Evolutionary conservation across 805 yeast species (phyloP).

Genomic region (Lachancea dasiensis): DNA sequence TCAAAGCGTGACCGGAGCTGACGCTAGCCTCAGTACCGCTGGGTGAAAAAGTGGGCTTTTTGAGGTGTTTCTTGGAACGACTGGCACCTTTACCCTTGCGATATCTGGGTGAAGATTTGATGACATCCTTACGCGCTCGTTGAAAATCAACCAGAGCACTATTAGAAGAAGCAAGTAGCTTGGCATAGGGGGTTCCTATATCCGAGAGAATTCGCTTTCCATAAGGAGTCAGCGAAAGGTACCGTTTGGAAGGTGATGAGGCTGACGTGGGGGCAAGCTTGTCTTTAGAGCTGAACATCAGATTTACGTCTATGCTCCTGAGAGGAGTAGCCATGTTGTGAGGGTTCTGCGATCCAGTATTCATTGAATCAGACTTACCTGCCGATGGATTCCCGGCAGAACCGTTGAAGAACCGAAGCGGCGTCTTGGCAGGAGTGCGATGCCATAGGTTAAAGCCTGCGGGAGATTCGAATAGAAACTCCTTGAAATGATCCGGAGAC

Average conservation of each 20-base stretch:
- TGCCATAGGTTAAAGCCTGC: slow-evolving; percentile 29
- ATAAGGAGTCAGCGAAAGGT: slow-evolving; percentile 30
- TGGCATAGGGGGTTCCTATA: slow-evolving; percentile 29
- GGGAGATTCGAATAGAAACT: slow-evolving; percentile 31
- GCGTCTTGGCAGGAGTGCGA: slow-evolving; percentile 33
- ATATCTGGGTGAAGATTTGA: neutral
- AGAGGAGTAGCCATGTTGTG: slow-evolving; percentile 22
- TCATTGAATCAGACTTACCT: neutral
- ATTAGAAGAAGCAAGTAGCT: slow-evolving; percentile 23
- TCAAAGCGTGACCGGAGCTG: neutral
- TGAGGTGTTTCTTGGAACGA: neutral
- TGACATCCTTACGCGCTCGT: slow-evolving; percentile 26
- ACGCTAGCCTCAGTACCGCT: no score
- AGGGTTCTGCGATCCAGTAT: slow-evolving; percentile 11
- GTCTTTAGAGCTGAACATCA: slow-evolving; percentile 27
- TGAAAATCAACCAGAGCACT: slow-evolving; percentile 32
- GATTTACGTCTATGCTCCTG: slow-evolving; percentile 28
- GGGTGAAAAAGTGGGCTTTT: neutral
- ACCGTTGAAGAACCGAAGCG: slow-evolving; percentile 28
- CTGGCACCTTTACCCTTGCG: neutral
- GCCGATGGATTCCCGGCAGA: slow-evolving; percentile 3
- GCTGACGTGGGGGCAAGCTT: slow-evolving; percentile 15
- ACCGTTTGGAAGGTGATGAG: slow-evolving; percentile 28
- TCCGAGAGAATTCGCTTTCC: slow-evolving; percentile 30
- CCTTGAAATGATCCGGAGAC: slow-evolving; percentile 33